These are phyloP conservation scores for Monosporascus sp. DNA, from an alignment of 2,329 filamentous ascomycete species.

Conservation along the genomic window DNA sequence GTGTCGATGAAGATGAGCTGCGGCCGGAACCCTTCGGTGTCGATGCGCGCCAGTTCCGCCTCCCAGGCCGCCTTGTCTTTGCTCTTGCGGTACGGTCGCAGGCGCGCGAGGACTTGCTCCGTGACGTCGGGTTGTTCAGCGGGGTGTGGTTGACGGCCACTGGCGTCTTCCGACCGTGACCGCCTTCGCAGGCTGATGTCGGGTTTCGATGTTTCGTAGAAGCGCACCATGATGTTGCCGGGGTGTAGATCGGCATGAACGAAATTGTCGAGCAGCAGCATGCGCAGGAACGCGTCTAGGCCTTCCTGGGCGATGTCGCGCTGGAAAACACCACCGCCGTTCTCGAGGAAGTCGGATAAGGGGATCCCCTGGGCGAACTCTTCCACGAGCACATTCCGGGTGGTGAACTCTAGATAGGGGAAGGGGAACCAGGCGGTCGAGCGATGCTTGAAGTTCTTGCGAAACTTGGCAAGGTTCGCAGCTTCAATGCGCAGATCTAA, in stretches of 20 bases:
- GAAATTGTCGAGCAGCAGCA: conserved; percentile 97
- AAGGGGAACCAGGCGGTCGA: conserved; percentile 96
- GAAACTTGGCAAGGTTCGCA: conserved; percentile 82
- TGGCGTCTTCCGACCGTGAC: conserved; percentile 2
- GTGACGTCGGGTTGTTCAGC: conserved; percentile 62
- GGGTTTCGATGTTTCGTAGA: conserved; percentile 77
- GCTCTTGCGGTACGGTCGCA: conserved; percentile 63
- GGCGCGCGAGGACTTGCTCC: conserved; percentile 74
- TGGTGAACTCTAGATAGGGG: conserved; percentile 88
- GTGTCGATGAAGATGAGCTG: conserved; percentile 98
- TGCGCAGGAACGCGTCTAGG: conserved; percentile 89
- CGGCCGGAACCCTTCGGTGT: conserved; percentile 82
- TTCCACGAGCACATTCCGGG: conserved; percentile 85
- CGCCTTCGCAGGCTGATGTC: conserved; percentile 49
- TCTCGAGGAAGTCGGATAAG: conserved; percentile 81
- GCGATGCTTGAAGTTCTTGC: conserved; percentile 82
- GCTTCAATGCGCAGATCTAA: conserved; percentile 92
- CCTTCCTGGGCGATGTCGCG: conserved; percentile 93
- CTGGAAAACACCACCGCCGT: conserved; percentile 88
- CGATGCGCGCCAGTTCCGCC: conserved; percentile 68
- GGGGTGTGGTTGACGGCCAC: conserved; percentile 12
- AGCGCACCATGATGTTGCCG: conserved; percentile 98
- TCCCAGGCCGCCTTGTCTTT: conserved; percentile 67
- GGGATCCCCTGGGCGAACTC: conserved; percentile 96
- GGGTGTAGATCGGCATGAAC: conserved; percentile 94